These are phyloP conservation scores for Mortierella hygrophila DNA, from an alignment of 192 early-diverging fungal species.

Conservation along the genomic window DNA sequence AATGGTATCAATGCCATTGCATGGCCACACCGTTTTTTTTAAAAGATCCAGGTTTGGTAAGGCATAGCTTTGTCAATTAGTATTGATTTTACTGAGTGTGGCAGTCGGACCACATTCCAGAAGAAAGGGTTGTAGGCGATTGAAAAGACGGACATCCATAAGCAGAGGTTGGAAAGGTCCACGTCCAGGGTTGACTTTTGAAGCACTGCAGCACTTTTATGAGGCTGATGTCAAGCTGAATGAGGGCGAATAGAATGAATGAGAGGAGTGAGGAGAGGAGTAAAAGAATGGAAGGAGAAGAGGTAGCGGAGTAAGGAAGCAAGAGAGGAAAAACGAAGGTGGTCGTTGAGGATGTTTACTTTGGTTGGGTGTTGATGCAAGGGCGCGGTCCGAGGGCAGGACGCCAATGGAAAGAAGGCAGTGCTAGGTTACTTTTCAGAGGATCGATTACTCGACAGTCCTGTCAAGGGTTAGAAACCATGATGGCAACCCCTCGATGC, in stretches of 20 bases:
- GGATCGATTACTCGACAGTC: not conserved
- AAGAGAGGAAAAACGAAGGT: not conserved
- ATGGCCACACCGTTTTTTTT: not conserved
- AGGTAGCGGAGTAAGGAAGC: not conserved
- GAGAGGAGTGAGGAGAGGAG: not conserved
- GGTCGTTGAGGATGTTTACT: not conserved
- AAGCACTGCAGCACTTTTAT: conserved; percentile 1
- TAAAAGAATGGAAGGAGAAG: not conserved
- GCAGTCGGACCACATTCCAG: conserved; percentile 78
- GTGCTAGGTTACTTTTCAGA: not conserved
- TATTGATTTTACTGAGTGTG: no score
- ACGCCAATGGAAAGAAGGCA: not conserved
- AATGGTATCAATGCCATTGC: not conserved
- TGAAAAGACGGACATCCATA: conserved; percentile 75
- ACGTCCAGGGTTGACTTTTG: conserved; percentile 25
- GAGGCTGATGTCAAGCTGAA: not conserved
- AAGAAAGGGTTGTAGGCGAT: conserved; percentile 85
- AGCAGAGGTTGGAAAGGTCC: conserved; percentile 69
- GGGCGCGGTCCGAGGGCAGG: not conserved
- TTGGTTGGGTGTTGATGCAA: not conserved
- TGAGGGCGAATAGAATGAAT: not conserved
- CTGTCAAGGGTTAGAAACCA: not conserved
- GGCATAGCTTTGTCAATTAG: not conserved
- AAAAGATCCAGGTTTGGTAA: not conserved
- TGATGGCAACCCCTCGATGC: no score